Evolutionary conservation across 495 filamentous ascomycete genomes (phyloP), one percentile per base, ranked within the genome.

Genomic region (Xylaria telfairii): DNA sequence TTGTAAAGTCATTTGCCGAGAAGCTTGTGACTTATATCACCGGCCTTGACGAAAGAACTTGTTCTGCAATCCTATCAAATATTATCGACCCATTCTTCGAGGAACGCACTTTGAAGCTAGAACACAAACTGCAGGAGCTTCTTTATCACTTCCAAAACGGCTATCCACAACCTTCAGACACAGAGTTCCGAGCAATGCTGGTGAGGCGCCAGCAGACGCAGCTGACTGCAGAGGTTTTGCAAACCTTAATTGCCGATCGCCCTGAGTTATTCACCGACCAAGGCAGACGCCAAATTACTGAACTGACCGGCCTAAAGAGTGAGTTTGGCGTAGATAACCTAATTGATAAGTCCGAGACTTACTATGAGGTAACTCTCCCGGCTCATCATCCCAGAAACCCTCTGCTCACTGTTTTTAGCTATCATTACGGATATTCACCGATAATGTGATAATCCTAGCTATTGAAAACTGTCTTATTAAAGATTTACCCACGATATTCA

Each of bases 41-140:
- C 5, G 39, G 42, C 21, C 71, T 75, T 4, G 78, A 81, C 57
- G 34, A 70, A 9, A 72, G 64, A 13, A 76, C 71, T 17, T 69
- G 28, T 39, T 75, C 77, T 9, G 72, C 74, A 0, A 74, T 84
- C n/a, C 69, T 81, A 4, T 68, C 59, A 1, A 63, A 70, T 24
- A 75, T 70, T 44, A 70, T 84, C 37, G 71, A 82, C 39, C 82
- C 82, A 1, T 81, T 78, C 49, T 81, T 85, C 57, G 77, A 82
- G 0, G 13, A 76, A 19, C 81, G 77, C 26, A 68, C 72, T 15
- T 54, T 64, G 7, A 26, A 66, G 0, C 78, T 84, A 7, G 71
- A 77, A 17, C 4, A 7, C 1, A 83, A 83, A 66, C 56, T 84
- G 13, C 67, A 80, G 8, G 83, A 85, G 44, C 77, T 85, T 39